These are phyloP conservation scores for Macrophomina pseudophaseolina DNA, from an alignment of 2,329 filamentous ascomycete genomes.

Conservation along the genomic window DNA sequence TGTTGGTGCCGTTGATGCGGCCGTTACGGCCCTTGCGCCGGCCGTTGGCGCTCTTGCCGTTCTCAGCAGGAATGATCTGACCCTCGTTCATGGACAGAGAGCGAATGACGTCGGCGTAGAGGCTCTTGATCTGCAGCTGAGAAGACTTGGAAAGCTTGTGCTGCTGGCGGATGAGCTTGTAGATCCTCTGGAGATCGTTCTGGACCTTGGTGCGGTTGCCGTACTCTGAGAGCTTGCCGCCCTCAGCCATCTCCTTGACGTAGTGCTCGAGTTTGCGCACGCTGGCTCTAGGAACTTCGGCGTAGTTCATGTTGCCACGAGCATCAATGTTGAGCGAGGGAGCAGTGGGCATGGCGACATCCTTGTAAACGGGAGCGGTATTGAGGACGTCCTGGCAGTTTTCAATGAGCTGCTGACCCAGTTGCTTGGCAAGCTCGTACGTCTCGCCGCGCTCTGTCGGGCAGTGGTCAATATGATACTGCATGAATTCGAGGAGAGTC, in stretches of 20 bases:
- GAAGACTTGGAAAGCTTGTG: slow-evolving; percentile 97
- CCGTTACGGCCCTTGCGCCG: slow-evolving; percentile 63
- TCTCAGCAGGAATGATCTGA: slow-evolving; percentile 91
- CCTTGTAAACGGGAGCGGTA: slow-evolving; percentile 89
- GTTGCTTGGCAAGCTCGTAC: slow-evolving; percentile 95
- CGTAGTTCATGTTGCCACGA: slow-evolving; percentile 89
- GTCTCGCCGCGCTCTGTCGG: slow-evolving; percentile 96
- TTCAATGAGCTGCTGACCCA: slow-evolving; percentile 90
- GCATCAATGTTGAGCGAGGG: slow-evolving; percentile 92
- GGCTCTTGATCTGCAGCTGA: slow-evolving; percentile 91
- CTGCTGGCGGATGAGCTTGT: slow-evolving; percentile 98
- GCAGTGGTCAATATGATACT: slow-evolving; percentile 99
- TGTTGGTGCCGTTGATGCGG: slow-evolving; percentile 61
- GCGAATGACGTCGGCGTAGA: slow-evolving; percentile 93
- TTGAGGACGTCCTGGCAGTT: slow-evolving; percentile 94
- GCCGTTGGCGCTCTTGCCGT: slow-evolving; percentile 66
- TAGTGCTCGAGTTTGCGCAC: slow-evolving; percentile 98
- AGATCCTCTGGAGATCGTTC: slow-evolving; percentile 90
- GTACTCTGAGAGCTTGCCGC: slow-evolving; percentile 98
- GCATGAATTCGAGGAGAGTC: slow-evolving; percentile 96
- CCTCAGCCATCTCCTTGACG: slow-evolving; percentile 97
- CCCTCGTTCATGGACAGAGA: slow-evolving; percentile 97
- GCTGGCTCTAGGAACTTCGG: slow-evolving; percentile 83
- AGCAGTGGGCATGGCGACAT: slow-evolving; percentile 89
- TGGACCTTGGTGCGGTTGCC: slow-evolving; percentile 98